Base-by-base conservation (phyloP, 2,329 filamentous ascomycete genomes). In the Calonectria honghensis region DNA sequence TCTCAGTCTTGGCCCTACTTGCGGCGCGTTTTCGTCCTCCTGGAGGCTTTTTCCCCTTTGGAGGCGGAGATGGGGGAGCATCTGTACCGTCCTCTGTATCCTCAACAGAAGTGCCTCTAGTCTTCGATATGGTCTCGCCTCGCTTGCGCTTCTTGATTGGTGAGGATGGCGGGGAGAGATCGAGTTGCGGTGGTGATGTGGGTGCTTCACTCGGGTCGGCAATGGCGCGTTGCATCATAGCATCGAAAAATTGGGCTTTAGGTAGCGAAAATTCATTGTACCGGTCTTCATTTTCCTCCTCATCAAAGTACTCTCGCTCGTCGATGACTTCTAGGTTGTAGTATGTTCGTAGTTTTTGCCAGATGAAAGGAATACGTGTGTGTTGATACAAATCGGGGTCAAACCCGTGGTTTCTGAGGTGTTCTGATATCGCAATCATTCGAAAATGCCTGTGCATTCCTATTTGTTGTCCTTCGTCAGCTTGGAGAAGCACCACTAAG, bases 381-480 rank as follows among this genome's bases (percentile, higher is more conserved):
- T 99, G 97, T 20, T 91, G 90, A 79, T 92, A 88, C 78, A 91
- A 79, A 81, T 94, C 89, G 67, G 93, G 91, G 84, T 96, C 90
- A 83, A 94, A 94, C 81, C 95, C 95, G 84, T 96, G 94, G 79
- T 94, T 95, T 78, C 93, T 92, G 75, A 97, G 87, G 79, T 95
- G 92, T 79, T 96, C 93, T 57, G 94, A 94, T 73, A 98, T 95
- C 11, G 95, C 93, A 76, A 98, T 92, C 90, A 98, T 96, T 74
- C 95, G 93, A 83, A 98, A 98, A 85, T 98, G 95, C 84, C 96
- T 97, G 87, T 98, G 96, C 90, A 98, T 94, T 75, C 96, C 95
- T 95, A 3, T 54, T 45, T 48, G 13, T 41, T 57, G 79, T 73
- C 16, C 75, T 72, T 74, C 71, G 75, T 69, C 32, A 41, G 48